phyloP scores from a whole-genome alignment of 2,329 filamentous ascomycete genomes.

The Metarhizium brunneum region DNA sequence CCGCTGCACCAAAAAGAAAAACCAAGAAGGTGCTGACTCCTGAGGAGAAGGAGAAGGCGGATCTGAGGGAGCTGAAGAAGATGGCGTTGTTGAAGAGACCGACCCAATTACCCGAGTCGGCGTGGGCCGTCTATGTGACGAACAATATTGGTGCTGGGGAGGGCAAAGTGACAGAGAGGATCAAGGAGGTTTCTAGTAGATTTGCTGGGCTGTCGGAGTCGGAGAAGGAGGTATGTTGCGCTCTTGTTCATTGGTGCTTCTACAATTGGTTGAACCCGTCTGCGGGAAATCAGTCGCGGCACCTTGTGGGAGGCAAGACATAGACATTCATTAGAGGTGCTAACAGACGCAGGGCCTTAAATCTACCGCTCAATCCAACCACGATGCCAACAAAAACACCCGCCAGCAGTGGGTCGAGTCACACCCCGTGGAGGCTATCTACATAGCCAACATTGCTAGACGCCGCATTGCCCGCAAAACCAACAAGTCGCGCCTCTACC shows the following conservation, averaged over 20 bases:
- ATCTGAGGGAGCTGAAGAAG: conserved; percentile 28
- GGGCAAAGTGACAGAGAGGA: conserved; percentile 10
- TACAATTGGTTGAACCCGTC: not conserved
- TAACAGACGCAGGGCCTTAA: conserved; percentile 19
- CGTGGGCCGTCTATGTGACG: conserved; percentile 30
- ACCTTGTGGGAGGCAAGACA: not conserved
- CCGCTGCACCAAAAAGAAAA: conserved; percentile 30
- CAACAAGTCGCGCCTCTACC: conserved; percentile 12
- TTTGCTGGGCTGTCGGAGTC: conserved; percentile 31
- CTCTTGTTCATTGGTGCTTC: not conserved
- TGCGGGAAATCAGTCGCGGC: not conserved
- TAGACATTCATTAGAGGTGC: not conserved
- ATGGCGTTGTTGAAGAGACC: conserved; percentile 32
- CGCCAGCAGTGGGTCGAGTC: conserved; percentile 40
- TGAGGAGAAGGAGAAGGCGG: conserved; percentile 27
- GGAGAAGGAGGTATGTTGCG: conserved; percentile 35
- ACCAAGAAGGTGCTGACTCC: conserved; percentile 23
- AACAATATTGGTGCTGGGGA: conserved; percentile 17
- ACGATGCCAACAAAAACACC: conserved; percentile 26
- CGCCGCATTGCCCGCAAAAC: conserved; percentile 26
- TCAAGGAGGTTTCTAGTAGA: conserved; percentile 17
- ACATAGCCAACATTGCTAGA: conserved; percentile 39
- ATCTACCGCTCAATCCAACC: conserved; percentile 29
- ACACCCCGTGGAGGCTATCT: conserved; percentile 29
- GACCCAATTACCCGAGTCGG: conserved; percentile 17